Evolutionary conservation across 2,329 filamentous ascomycete species (phyloP), one percentile per base, ranked within the genome.

Genomic region (Thelonectria blattea): DNA sequence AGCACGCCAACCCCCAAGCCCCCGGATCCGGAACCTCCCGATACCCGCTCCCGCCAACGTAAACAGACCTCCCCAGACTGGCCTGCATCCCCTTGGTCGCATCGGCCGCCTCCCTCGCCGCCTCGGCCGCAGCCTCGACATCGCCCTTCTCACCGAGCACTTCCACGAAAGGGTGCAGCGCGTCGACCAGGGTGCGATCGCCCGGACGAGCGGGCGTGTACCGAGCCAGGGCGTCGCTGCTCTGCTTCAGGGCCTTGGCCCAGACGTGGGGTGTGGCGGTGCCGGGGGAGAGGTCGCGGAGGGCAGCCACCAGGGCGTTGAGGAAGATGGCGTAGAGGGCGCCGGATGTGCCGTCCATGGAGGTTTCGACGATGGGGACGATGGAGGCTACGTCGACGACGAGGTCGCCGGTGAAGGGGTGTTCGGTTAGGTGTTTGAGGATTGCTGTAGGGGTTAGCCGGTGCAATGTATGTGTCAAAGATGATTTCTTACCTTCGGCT

Each of bases 61-160:
- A 79, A 6, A 79, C 78, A 1, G 76, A 73, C 61, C 81, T 68
- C 8, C 95, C 95, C 42, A 99, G 80, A 68, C 89, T 95, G 43
- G 95, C 92, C 75, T 90, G 87, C 93, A 99, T 97, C 22, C 90
- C 91, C 80, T 93, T 96, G 18, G 95, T 98, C 30, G 86, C 86
- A 65, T 94, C 89, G 4, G 93, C 90, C 0, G 90, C 95, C 48
- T 87, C 82, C 64, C 85, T 85, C 0, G 93, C 89, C 2, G 91
- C 92, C 68, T 87, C 81, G 0, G 92, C 92, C 8, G 95, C 93
- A 72, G 87, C 82, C 65, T 86, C 83, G 18, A 95, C 74, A 72
- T 91, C 85, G 14, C 85, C 86, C 0, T 87, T 88, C 70, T 84
- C 76, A 7, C 78, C 81, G 2, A 98, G 83, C 3, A 83, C 85